Conservation (phyloP, 139 green algal species). For the Micromonas commoda region DNA sequence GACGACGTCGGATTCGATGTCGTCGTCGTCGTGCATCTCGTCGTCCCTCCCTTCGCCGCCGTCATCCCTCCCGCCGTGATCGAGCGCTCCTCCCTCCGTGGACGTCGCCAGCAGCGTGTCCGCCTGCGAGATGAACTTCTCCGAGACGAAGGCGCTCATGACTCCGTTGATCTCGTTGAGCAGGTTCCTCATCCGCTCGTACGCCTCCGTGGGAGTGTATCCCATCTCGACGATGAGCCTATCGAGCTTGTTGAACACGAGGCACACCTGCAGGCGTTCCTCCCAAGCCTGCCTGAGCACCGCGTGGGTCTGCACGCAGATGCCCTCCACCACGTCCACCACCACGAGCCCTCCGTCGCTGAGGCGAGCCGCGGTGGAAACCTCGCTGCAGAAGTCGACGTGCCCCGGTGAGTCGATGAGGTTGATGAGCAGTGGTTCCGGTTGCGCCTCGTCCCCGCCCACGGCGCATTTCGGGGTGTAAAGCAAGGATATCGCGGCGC, state of each 20-base stretch:
- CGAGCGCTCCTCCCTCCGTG: background rate
- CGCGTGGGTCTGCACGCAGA: constrained; percentile 98
- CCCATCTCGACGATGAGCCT: constrained; percentile 82
- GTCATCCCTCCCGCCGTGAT: background rate
- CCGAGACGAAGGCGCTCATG: constrained; percentile 73
- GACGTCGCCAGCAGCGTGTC: constrained; percentile 71
- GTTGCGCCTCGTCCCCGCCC: background rate
- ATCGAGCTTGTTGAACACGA: constrained; percentile 99
- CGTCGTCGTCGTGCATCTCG: constrained; percentile 13
- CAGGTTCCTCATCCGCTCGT: constrained; percentile 60
- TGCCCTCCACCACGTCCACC: constrained; percentile 93
- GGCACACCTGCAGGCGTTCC: constrained; percentile 72
- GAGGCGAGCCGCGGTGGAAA: constrained; percentile 87
- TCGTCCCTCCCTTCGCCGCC: background rate
- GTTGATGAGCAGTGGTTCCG: constrained; percentile 72
- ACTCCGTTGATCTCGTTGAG: constrained; percentile 93
- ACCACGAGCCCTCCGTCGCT: constrained; percentile 90
- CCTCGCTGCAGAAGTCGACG: constrained; percentile 93
- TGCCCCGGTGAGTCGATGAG: constrained; percentile 97
- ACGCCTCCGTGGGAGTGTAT: constrained; percentile 62
- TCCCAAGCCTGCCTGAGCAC: constrained; percentile 84
- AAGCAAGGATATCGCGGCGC: constrained; percentile 84
- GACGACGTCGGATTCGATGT: constrained; percentile 59
- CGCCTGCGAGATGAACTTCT: constrained; percentile 62
- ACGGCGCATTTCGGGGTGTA: constrained; percentile 36